phyloP scores from a whole-genome alignment of 2,329 filamentous ascomycete species.

The Aspergillus persii region DNA sequence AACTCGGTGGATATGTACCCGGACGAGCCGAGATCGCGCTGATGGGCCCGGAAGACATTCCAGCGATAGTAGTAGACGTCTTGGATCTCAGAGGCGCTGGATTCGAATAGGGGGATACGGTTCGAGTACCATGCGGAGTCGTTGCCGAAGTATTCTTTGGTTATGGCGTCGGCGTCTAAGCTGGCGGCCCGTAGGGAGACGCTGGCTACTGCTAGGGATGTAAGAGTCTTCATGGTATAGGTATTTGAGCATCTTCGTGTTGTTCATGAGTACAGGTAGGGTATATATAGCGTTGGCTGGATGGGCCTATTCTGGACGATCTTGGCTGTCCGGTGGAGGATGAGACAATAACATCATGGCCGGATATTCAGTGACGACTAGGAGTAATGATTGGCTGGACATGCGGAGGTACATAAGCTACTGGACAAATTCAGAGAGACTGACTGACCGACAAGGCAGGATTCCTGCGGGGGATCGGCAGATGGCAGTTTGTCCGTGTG shows the following conservation, averaged over 20 bases:
- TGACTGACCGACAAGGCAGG: background rate
- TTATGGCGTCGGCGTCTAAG: conserved; percentile 6
- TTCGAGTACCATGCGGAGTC: conserved; percentile 18
- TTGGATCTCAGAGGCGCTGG: conserved; percentile 13
- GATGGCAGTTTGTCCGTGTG: too few species aligned
- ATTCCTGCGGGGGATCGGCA: background rate
- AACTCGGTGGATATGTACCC: conserved; percentile 49
- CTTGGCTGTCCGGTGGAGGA: background rate
- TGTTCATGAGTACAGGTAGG: background rate
- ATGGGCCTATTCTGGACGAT: background rate
- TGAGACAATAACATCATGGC: background rate
- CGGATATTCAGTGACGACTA: background rate
- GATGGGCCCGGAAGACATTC: conserved; percentile 46
- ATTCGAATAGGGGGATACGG: conserved; percentile 19
- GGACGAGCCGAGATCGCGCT: conserved; percentile 42
- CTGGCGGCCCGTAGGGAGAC: background rate
- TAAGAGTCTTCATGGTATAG: background rate
- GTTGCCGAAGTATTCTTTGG: conserved; percentile 15
- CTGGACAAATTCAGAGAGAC: background rate
- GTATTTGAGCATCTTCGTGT: background rate
- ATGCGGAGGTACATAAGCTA: background rate
- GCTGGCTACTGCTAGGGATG: background rate
- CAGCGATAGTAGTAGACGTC: conserved; percentile 50
- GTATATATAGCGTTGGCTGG: background rate
- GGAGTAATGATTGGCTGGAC: background rate